phyloP scores from a whole-genome alignment of 495 filamentous ascomycete genomes.

The Neurospora terricola region DNA sequence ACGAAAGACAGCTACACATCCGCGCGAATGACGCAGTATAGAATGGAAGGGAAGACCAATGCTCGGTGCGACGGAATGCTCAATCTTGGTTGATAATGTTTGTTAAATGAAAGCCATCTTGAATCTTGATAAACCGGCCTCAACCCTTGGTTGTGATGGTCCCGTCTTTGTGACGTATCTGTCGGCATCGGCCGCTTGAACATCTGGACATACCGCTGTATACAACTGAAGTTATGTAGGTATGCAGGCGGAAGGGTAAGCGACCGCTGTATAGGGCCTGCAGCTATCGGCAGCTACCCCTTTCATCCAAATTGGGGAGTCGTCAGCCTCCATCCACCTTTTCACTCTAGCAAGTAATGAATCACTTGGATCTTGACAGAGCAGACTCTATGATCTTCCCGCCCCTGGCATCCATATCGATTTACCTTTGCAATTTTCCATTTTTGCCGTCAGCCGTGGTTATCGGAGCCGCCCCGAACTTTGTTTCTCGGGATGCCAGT shows the following conservation, averaged over 20 bases:
- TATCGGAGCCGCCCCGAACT: not conserved
- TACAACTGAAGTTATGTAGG: not conserved
- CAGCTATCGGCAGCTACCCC: not conserved
- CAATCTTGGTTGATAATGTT: not conserved
- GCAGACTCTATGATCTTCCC: not conserved
- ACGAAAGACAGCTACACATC: not conserved
- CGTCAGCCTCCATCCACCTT: not conserved
- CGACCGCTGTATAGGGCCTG: not conserved
- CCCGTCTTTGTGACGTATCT: not conserved
- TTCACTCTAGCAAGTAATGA: not conserved
- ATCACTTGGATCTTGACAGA: not conserved
- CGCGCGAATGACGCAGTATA: not conserved
- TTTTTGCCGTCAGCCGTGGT: not conserved
- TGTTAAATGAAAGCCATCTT: not conserved
- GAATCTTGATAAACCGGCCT: not conserved
- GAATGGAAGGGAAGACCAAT: not conserved
- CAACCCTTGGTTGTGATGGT: not conserved
- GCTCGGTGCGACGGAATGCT: not conserved
- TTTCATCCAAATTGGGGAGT: not conserved
- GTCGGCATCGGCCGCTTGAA: not conserved
- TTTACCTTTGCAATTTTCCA: not conserved
- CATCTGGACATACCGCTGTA: not conserved
- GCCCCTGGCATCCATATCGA: not conserved
- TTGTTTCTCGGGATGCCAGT: not conserved
- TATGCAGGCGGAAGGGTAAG: not conserved